Conservation (phyloP, 1,284 basidiomycete genomes). For the Austropuccinia psidii region DNA sequence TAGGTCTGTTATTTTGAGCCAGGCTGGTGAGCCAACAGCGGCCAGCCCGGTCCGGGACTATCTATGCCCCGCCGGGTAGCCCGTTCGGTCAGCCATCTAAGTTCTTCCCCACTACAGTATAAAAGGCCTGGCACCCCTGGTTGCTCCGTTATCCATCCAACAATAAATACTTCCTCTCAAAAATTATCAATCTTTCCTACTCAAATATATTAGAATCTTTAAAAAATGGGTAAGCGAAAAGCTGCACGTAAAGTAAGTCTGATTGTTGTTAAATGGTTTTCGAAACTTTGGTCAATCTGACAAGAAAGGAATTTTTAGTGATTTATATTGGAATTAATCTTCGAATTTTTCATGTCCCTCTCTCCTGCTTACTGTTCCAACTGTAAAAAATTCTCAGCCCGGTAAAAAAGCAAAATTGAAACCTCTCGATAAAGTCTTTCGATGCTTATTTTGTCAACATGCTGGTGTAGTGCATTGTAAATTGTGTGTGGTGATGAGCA, state of each 20-base stretch:
- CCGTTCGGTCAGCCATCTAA: too few relatives aligned
- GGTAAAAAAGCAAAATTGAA: constrained; percentile 30
- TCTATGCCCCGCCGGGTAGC: too few relatives aligned
- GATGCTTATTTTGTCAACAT: constrained; percentile 35
- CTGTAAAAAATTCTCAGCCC: background rate
- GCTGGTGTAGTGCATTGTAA: constrained; percentile 34
- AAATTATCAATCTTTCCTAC: background rate
- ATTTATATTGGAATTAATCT: background rate
- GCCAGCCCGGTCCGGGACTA: background rate
- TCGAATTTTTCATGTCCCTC: background rate
- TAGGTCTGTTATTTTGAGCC: background rate
- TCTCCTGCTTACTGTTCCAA: background rate
- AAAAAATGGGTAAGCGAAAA: constrained; percentile 34
- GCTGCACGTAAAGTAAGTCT: constrained; percentile 28
- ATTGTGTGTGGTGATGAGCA: constrained; percentile 10
- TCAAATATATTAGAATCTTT: background rate
- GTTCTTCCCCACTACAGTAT: background rate
- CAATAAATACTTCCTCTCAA: background rate
- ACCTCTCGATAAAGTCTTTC: constrained; percentile 33
- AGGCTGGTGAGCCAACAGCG: background rate
- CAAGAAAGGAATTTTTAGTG: background rate
- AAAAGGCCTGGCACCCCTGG: background rate
- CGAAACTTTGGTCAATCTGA: background rate
- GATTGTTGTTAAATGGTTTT: background rate
- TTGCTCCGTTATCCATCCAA: background rate